Evolutionary conservation across 441 rosid species (phyloP), one percentile per base, ranked within the genome.

Genomic region (Metrosideros polymorpha): DNA sequence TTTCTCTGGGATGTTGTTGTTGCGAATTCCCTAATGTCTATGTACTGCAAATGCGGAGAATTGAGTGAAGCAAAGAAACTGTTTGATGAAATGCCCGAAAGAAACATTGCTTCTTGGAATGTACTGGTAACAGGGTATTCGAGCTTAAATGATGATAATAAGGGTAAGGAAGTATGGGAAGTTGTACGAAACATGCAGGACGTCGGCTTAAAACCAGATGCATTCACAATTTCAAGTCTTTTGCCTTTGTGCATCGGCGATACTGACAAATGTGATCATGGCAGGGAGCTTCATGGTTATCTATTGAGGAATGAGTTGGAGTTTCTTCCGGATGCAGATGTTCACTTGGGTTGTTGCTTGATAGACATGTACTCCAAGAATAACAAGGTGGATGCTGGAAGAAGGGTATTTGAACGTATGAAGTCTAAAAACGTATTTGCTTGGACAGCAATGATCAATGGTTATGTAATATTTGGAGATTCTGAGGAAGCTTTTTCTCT

Each of bases 361-460:
- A 91, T 95, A 66, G 91, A 92, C 87, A 92, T 93, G 96, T 92
- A 94, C 84, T 91, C 92, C 0, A 94, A 90, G 89, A 89, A 85
- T 84, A 52, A 84, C 35, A 89, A 83, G 83, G 86, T 90, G 52
- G 88, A 53, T 53, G 17, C 47, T 10, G 89, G 89, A 66, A 93
- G 91, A 66, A 88, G 86, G 63, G 90, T 93, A 27, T 94, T 95
- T 89, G 92, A 92, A 75, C 87, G 43, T 63, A 90, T 92, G 93
- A 66, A 88, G 52, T 42, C 35, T 59, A 92, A 90, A 86, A 95
- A 92, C 87, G 92, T 94, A 71, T 90, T 89, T 83, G 89, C 90
- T 83, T 94, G 95, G 97, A 94, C 97, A 9, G 93, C 94, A 49
- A 92, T 95, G 93, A 89, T 94, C 52, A 94, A 89, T 89, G 94